These are phyloP conservation scores for Mycena sp. DNA, from an alignment of 1,284 basidiomycete genomes.

Conservation along the genomic window DNA sequence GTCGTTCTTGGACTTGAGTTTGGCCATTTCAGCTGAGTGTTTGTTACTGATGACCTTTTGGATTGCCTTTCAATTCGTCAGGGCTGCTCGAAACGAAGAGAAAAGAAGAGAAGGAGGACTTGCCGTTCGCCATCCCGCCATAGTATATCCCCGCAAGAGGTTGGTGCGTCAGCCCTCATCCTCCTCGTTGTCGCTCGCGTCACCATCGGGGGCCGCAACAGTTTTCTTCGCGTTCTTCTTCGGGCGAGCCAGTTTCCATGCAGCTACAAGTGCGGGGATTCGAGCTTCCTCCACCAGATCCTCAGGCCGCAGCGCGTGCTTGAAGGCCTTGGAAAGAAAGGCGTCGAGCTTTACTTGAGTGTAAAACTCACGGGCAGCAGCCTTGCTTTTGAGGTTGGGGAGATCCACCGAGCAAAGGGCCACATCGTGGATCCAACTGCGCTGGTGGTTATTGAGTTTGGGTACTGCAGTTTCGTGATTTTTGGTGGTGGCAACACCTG, in stretches of 20 bases:
- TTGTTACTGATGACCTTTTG: conserved; percentile 10
- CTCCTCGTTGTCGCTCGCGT: neutral
- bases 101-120: neutral
- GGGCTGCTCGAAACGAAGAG: neutral
- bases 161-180: neutral
- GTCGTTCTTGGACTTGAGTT: neutral
- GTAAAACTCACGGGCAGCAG: neutral
- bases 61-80: neutral
- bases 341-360: conserved; percentile 1
- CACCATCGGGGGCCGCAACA: neutral
- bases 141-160: neutral
- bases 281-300: conserved; percentile 6
- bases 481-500: conserved; percentile 3
- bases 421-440: neutral
- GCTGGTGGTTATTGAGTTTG: conserved; percentile 5
- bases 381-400: neutral
- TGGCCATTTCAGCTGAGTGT: neutral
- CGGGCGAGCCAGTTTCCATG: neutral
- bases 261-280: neutral
- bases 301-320: neutral
- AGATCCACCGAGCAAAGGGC: conserved; percentile 1
- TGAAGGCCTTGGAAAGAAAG: conserved; percentile 2
- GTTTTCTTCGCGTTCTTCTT: neutral
- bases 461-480: neutral
- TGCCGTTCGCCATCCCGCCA: conserved; percentile 2